Base-by-base conservation (phyloP, 352 stramenopile species). In the Globisporangium apiculatum region DNA sequence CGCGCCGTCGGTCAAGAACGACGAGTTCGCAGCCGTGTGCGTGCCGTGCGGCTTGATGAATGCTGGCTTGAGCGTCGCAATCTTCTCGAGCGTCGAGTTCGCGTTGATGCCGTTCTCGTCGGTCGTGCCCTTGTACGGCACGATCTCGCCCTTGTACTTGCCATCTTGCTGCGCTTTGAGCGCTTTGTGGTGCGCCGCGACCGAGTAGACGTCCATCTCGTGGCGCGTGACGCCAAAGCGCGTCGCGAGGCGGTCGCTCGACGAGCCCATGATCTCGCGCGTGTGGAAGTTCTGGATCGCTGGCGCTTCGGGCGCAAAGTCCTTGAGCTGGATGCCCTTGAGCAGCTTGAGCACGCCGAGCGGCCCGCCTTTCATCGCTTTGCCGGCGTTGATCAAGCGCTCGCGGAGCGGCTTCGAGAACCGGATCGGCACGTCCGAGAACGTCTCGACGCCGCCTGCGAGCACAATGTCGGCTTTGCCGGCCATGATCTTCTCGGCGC, bases 251-350 rank as follows among this genome's bases (percentile, higher is more conserved):
- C 96, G 89, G 80, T 99, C 97, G 50, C 80, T 97, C 18, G 79
- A 97, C 53, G 98, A 95, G n/a, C 97, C 97, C 97, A 99, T 99
- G 35, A 99, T 88, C 75, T 99, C 97, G 47, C 92, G 95, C 11
- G 97, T 99, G 56, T 97, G 98, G 71, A 98, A 99, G 75, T 99
- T 99, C 53, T 97, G 91, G 73, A 99, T 99, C 3, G 96, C 95
- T 3, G 97, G 97, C 0, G 96, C 94, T 57, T 99, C 97, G 1
- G 97, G 88, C 4, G 83, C 80, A 57, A 95, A 74, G 60, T 97
- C 89, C 52, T 83, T 81, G 52, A 94, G 67, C 69, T 97, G 98
- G 15, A 99, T 80, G 18, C 96, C 96, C 67, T 98, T 96, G 7
- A 98, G 62, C 45, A 99, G 73, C 63, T 94, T 89, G 17, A 98